These are phyloP conservation scores for Wickerhamomyces sp. DNA, from an alignment of 1,139 yeast species.

Conservation along the genomic window DNA sequence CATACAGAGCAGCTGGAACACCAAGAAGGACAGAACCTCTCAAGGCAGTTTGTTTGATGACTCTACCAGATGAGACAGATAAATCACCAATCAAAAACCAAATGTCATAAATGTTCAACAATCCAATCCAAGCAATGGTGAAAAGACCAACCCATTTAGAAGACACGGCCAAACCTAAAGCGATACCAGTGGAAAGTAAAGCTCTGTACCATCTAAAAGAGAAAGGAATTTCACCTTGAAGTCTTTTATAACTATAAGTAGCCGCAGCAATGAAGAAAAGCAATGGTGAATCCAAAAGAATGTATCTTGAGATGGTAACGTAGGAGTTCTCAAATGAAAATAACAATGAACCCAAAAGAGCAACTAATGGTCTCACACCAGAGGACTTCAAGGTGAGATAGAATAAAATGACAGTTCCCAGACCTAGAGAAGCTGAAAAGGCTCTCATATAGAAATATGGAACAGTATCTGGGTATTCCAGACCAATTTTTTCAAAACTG, in stretches of 20 bases:
- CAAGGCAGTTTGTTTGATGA: conserved; percentile 46
- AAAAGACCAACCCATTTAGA: conserved; percentile 98
- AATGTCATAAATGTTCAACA: conserved; percentile 65
- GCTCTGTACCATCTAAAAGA: conserved; percentile 64
- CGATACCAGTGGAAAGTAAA: conserved; percentile 69
- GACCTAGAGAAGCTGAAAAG: conserved; percentile 79
- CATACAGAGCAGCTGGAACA: conserved; percentile 64
- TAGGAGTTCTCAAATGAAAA: conserved; percentile 81
- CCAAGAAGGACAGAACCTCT: conserved; percentile 62
- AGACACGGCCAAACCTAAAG: conserved; percentile 81
- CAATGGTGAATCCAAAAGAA: conserved; percentile 86
- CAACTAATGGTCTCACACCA: conserved; percentile 78
- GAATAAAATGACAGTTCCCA: conserved; percentile 68
- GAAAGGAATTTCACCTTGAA: conserved; percentile 76
- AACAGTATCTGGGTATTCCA: conserved; percentile 46
- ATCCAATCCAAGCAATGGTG: conserved; percentile 90
- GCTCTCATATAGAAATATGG: conserved; percentile 84
- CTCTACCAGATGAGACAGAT: conserved; percentile 45
- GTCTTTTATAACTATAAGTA: conserved; percentile 72
- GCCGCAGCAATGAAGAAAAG: conserved; percentile 88
- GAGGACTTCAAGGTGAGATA: conserved; percentile 81
- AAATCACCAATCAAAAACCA: conserved; percentile 92
- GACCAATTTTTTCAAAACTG: conserved; percentile 68
- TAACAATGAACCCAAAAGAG: conserved; percentile 60
- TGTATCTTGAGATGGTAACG: conserved; percentile 85